Percentiles rank a stretch among this genome's conserved stretches.
phyloP scores from a whole-genome alignment of 208 protist species.

The Acanthamoeba lenticulata region DNA sequence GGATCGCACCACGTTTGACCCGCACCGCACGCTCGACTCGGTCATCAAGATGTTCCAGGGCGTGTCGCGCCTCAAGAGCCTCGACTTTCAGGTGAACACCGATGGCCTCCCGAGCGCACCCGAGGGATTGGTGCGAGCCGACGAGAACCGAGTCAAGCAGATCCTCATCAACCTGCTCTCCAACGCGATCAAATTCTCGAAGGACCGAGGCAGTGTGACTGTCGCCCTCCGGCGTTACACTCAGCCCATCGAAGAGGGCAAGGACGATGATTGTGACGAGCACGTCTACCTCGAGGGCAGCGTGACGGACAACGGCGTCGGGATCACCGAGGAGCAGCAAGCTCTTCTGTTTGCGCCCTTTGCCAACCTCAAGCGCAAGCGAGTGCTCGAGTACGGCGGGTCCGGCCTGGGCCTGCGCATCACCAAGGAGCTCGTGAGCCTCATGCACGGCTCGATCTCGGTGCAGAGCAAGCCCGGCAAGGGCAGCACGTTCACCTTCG shows the following conservation, averaged over 20 bases:
- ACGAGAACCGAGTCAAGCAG: conserved; percentile 30
- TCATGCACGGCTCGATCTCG: conserved; percentile 23
- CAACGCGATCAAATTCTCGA: neutral
- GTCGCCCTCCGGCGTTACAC: neutral
- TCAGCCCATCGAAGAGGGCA: neutral
- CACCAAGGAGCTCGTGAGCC: neutral
- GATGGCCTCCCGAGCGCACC: neutral
- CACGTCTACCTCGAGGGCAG: neutral
- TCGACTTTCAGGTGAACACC: neutral
- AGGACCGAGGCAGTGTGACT: neutral
- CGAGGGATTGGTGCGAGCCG: neutral
- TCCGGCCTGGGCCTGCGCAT: conserved; percentile 33
- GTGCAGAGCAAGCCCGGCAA: neutral
- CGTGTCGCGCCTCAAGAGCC: neutral
- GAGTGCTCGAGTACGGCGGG: neutral
- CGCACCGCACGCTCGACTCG: neutral
- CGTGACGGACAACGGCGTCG: conserved; percentile 57
- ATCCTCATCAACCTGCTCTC: neutral
- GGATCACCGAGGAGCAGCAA: conserved; percentile 57
- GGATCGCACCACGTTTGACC: neutral
- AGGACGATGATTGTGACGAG: neutral
- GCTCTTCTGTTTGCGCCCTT: conserved; percentile 63
- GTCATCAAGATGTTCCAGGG: neutral
- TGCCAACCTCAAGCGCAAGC: neutral
- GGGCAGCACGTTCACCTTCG: conserved; percentile 19